These are phyloP conservation scores for Lentinus tigrinus DNA, from an alignment of 768 basidiomycete genomes.

Conservation along the genomic window DNA sequence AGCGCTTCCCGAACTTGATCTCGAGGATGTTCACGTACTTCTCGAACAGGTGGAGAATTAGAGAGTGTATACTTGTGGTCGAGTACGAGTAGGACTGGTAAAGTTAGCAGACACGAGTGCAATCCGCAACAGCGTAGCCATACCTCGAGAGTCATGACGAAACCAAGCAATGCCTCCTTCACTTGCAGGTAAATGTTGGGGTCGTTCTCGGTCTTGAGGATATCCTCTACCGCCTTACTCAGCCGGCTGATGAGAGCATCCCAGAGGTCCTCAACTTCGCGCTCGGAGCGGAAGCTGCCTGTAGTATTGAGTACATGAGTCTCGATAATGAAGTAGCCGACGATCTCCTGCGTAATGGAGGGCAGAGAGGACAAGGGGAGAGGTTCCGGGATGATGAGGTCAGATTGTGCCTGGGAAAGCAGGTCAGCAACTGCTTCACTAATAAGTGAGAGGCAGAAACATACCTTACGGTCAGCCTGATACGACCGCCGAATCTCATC, in stretches of 20 bases:
- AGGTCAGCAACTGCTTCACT: background rate
- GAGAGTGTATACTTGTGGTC: conserved; percentile 72
- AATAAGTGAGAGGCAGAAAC: conserved; percentile 6
- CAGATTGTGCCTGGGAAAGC: conserved; percentile 81
- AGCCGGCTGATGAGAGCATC: conserved; percentile 78
- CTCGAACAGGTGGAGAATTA: conserved; percentile 88
- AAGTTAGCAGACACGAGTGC: background rate
- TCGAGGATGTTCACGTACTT: conserved; percentile 83
- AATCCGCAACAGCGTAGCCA: conserved; percentile 8
- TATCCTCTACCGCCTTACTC: conserved; percentile 68
- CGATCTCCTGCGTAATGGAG: conserved; percentile 86
- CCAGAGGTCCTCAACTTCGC: conserved; percentile 95
- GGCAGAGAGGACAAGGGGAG: conserved; percentile 67
- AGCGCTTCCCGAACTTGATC: conserved; percentile 73
- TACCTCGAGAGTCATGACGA: conserved; percentile 93
- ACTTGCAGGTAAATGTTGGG: conserved; percentile 78
- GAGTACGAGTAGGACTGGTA: conserved; percentile 82
- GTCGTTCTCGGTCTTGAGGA: conserved; percentile 71
- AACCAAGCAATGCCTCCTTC: conserved; percentile 81
- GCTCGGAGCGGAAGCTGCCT: conserved; percentile 82
- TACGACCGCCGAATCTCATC: conserved; percentile 89
- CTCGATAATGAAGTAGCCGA: conserved; percentile 98
- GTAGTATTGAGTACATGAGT: conserved; percentile 88
- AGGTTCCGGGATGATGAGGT: conserved; percentile 82
- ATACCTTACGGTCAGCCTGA: conserved; percentile 93